phyloP scores from a whole-genome alignment of 768 basidiomycete genomes.

The Calvatia gigantea region DNA sequence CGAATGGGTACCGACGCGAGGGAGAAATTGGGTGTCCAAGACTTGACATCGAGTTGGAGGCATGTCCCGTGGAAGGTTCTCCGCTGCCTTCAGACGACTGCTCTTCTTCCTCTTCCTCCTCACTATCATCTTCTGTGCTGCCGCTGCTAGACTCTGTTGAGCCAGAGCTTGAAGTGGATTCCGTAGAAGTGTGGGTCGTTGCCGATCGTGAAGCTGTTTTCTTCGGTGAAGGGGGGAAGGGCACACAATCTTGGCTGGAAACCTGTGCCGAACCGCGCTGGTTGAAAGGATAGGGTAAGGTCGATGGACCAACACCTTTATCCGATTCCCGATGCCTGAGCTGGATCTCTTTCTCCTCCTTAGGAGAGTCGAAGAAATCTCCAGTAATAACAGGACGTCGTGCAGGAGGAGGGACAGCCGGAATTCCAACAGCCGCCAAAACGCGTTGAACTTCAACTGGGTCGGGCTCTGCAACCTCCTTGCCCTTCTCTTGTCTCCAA shows the following conservation, averaged over 20 bases:
- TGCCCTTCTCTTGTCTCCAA: constrained; percentile 24
- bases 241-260: constrained; percentile 54
- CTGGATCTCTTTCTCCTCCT: constrained; percentile 19
- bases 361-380: constrained; percentile 62
- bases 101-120: constrained; percentile 25
- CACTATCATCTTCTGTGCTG: constrained; percentile 17
- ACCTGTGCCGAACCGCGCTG: constrained; percentile 53
- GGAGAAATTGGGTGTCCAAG: constrained; percentile 74
- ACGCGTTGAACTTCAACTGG: constrained; percentile 43
- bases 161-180: constrained; percentile 8
- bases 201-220: constrained; percentile 17
- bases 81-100: constrained; percentile 38
- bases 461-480: constrained; percentile 14
- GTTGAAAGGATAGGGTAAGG: constrained; percentile 70
- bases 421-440: constrained; percentile 53
- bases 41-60: constrained; percentile 82
- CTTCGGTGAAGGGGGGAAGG: constrained; percentile 68
- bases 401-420: constrained; percentile 48
- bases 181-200: background rate
- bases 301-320: constrained; percentile 22
- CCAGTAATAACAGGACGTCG: constrained; percentile 56
- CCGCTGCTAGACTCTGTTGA: constrained; percentile 18
- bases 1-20: constrained; percentile 57
- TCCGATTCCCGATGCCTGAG: constrained; percentile 9
- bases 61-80: constrained; percentile 56